A percentile compares a stretch with the other conserved stretches of the same genome.
phyloP scores from a whole-genome alignment of 1,284 basidiomycete species.

The Tilletia setariae region DNA sequence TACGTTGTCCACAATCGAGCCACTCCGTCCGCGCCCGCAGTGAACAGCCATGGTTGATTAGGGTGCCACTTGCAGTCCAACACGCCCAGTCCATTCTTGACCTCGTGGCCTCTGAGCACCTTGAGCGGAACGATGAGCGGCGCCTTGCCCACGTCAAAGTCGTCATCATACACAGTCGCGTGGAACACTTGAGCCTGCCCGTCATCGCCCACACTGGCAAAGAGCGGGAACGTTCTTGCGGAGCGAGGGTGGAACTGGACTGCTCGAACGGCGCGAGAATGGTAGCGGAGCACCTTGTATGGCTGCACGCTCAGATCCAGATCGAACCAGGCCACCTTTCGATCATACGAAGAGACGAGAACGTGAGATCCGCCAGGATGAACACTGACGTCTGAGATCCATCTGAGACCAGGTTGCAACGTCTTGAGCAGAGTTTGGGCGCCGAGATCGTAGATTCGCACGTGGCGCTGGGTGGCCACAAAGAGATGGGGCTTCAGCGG shows the following conservation, averaged over 20 bases:
- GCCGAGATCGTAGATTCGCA: slow-evolving; percentile 89
- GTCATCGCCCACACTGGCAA: slow-evolving; percentile 93
- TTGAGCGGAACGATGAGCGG: slow-evolving; percentile 95
- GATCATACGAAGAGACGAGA: slow-evolving; percentile 94
- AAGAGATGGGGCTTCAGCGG: slow-evolving; percentile 92
- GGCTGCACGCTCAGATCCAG: slow-evolving; percentile 91
- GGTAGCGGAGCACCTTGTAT: slow-evolving; percentile 95
- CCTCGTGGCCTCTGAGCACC: slow-evolving; percentile 82
- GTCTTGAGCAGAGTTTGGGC: slow-evolving; percentile 92
- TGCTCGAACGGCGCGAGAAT: slow-evolving; percentile 83
- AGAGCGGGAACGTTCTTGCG: slow-evolving; percentile 69
- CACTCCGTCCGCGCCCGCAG: slow-evolving; percentile 86
- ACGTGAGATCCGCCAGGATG: slow-evolving; percentile 90
- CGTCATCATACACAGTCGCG: slow-evolving; percentile 77
- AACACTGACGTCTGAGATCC: slow-evolving; percentile 95
- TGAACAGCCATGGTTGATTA: slow-evolving; percentile 87
- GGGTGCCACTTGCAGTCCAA: slow-evolving; percentile 85
- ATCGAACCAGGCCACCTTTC: slow-evolving; percentile 98
- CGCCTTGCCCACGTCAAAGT: slow-evolving; percentile 72
- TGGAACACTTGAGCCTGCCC: slow-evolving; percentile 97
- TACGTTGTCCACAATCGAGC: slow-evolving; percentile 71
- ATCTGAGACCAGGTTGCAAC: slow-evolving; percentile 83
- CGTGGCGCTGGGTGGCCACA: slow-evolving; percentile 96
- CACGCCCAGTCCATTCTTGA: slow-evolving; percentile 83
- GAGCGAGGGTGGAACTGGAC: slow-evolving; percentile 71